Evolutionary conservation across 805 yeast species (phyloP), one percentile per base, ranked within the genome.

Genomic region (Spathaspora boniae): DNA sequence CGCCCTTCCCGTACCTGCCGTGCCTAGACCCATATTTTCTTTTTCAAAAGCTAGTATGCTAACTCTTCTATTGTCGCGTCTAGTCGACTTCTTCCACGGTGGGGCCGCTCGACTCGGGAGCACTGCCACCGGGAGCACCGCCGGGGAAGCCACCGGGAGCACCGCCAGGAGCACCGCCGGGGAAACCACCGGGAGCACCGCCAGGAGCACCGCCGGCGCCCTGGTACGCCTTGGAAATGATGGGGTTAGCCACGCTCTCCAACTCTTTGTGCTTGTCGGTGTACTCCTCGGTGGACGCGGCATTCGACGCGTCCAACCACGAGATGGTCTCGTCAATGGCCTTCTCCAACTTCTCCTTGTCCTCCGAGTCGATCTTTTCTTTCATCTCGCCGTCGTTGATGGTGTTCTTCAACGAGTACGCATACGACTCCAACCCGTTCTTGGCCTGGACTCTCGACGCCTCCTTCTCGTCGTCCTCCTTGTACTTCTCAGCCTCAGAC

Each of bases 401-500:
- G 54, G 86, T 82, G 66, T 79, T 83, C 72, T 80, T 83, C 59
- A 89, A 73, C 24, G 80, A 74, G 60, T 82, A 86, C 43, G 94
- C 91, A 59, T 86, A 88, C 65, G 87, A 85, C 70, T 89, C 97
- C 47, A 89, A 75, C 30, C 74, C 70, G 69, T 87, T 89, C 73
- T 87, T 86, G 44, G 95, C 80, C 70, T 84, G 94, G 53, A 91
- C 81, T 74, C 86, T 86, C 43, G 77, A 77, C 58, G 89, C 84
- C 42, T 86, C 74, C 51, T 76, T 80, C 50, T 80, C 82, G 67
- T 91, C 98, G 65, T 88, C 94, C 53, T 85, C 87, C 48, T 95
- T 95, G 55, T 70, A 91, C 70, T 85, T 83, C 68, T 88, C 98
- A 51, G 97, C 97, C 60, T 91, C 98, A 58, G 80, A 93, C 45